phyloP scores from a whole-genome alignment of 192 early-diverging fungal genomes.

The Haplosporangium gracile region DNA sequence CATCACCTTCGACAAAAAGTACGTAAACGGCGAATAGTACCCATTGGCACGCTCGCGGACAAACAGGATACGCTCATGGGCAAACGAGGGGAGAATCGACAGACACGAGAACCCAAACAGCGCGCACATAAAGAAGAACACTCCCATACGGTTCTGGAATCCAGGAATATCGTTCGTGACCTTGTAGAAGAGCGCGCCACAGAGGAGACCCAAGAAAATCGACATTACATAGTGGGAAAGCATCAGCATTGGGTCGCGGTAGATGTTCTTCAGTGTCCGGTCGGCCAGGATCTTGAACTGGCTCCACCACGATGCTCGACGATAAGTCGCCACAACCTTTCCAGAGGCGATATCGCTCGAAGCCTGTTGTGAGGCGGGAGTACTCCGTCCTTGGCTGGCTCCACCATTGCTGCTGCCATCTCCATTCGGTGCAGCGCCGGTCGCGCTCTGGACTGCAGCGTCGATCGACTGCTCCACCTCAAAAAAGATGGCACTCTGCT shows the following conservation, averaged over 20 bases:
- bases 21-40: conserved; percentile 75
- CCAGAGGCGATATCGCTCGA: conserved; percentile 2
- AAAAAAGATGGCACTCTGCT: conserved; percentile 23
- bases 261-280: conserved; percentile 85
- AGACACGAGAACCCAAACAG: conserved; percentile 79
- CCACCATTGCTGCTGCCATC: conserved; percentile 5
- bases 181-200: conserved; percentile 72
- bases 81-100: conserved; percentile 74
- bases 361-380: not conserved
- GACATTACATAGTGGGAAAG: conserved; percentile 79
- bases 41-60: conserved; percentile 78
- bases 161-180: conserved; percentile 73
- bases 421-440: conserved; percentile 19
- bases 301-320: conserved; percentile 69
- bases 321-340: conserved; percentile 55
- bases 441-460: conserved; percentile 17
- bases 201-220: conserved; percentile 73
- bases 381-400: conserved; percentile 3
- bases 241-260: conserved; percentile 84
- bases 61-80: conserved; percentile 72
- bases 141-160: conserved; percentile 82
- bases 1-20: conserved; percentile 76
- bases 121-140: conserved; percentile 80
- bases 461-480: conserved; percentile 39
- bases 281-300: conserved; percentile 82